Evolutionary conservation across 768 basidiomycete genomes (phyloP).

Genomic region (Amanita thiersii): DNA sequence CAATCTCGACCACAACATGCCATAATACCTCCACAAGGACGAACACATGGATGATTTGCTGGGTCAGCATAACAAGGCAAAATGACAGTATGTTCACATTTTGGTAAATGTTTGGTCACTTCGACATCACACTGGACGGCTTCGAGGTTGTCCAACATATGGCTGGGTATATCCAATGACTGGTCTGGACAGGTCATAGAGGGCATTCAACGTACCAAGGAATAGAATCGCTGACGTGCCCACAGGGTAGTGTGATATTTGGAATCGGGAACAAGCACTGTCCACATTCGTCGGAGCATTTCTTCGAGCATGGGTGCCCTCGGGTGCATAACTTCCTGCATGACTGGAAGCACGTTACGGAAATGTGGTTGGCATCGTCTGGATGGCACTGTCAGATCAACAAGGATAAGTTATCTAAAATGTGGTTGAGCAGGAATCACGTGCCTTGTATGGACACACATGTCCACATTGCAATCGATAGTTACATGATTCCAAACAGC

Average conservation of each 20-base stretch:
- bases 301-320: conserved; percentile 48
- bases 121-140: conserved; percentile 32
- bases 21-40: conserved; percentile 35
- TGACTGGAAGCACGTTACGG: conserved; percentile 35
- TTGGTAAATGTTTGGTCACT: conserved; percentile 35
- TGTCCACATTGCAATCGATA: conserved; percentile 53
- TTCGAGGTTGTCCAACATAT: conserved; percentile 34
- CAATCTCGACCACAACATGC: conserved; percentile 48
- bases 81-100: conserved; percentile 44
- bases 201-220: conserved; percentile 40
- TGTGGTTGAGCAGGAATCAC: neutral
- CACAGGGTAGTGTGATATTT: conserved; percentile 47
- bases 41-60: conserved; percentile 26
- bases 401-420: neutral
- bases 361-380: conserved; percentile 46
- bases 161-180: conserved; percentile 21
- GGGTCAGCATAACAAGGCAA: conserved; percentile 43
- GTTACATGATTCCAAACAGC: conserved; percentile 53
- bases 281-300: conserved; percentile 47
- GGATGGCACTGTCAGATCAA: conserved; percentile 43
- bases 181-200: neutral
- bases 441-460: conserved; percentile 52
- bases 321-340: conserved; percentile 47
- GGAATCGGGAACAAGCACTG: conserved; percentile 39
- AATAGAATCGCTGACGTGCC: conserved; percentile 35